A percentile compares a stretch with the other conserved stretches of the same genome.
These are phyloP conservation scores for Podospora pseudoanserina DNA, from an alignment of 495 filamentous ascomycete species.

Conservation along the genomic window DNA sequence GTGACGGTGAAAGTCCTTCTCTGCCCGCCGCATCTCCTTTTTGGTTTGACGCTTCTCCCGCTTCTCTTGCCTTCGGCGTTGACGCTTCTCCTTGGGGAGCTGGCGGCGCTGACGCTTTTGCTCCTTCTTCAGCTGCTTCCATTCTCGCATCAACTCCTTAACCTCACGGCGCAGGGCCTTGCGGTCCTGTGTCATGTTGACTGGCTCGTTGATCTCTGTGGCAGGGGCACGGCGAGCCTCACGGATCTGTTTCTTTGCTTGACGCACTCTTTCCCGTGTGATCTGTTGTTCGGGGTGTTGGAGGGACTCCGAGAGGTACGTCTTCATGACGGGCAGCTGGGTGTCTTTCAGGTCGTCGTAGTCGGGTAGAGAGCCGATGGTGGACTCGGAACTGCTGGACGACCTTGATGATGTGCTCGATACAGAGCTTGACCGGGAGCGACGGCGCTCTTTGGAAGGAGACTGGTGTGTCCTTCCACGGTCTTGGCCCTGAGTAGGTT, in stretches of 20 bases:
- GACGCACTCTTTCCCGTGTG: constrained; percentile 40
- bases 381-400: constrained; percentile 38
- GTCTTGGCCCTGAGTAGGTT: background rate
- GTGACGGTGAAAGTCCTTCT: constrained; percentile 23
- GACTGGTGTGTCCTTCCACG: background rate
- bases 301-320: constrained; percentile 39
- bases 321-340: constrained; percentile 39
- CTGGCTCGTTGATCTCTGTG: constrained; percentile 17
- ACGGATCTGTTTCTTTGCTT: constrained; percentile 38
- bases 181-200: constrained; percentile 21
- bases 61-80: constrained; percentile 31
- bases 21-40: constrained; percentile 28
- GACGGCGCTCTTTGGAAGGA: background rate
- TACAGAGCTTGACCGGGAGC: constrained; percentile 19
- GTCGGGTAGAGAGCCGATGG: constrained; percentile 45
- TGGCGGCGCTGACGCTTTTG: constrained; percentile 33
- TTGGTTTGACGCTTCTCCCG: constrained; percentile 26
- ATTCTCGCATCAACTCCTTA: constrained; percentile 34
- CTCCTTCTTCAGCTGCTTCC: constrained; percentile 41
- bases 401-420: constrained; percentile 26
- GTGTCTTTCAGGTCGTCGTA: constrained; percentile 41
- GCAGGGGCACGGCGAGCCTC: constrained; percentile 27
- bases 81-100: constrained; percentile 27
- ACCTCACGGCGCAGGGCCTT: constrained; percentile 39
- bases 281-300: constrained; percentile 42